phyloP scores from a whole-genome alignment of 768 basidiomycete genomes.

The Leccinum ochraceum region DNA sequence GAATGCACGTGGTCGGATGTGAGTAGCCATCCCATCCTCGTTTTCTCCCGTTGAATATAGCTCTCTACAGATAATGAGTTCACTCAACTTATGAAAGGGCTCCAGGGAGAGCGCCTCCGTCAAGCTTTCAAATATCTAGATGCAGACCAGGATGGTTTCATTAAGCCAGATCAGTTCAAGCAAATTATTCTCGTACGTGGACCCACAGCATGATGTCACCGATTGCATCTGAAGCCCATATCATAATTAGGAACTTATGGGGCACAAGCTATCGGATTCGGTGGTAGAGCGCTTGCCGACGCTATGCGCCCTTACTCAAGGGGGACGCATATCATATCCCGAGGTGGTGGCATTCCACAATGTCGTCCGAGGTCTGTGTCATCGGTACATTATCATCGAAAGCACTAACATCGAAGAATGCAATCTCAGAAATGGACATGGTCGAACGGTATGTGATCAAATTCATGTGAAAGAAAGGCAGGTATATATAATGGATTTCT shows the following conservation, averaged over 20 bases:
- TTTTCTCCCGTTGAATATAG: conserved; percentile 10
- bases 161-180: conserved; percentile 91
- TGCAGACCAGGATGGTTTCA: conserved; percentile 89
- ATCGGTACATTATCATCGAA: not conserved
- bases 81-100: conserved; percentile 97
- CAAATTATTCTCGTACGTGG: conserved; percentile 85
- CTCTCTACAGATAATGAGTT: conserved; percentile 80
- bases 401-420: conserved; percentile 8
- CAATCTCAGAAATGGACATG: conserved; percentile 83
- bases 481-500: conserved; percentile 4
- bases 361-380: conserved; percentile 75
- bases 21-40: conserved; percentile 31
- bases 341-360: conserved; percentile 98
- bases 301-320: conserved; percentile 84
- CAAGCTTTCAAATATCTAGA: conserved; percentile 96
- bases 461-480: not conserved
- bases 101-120: conserved; percentile 95
- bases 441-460: conserved; percentile 65
- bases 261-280: conserved; percentile 94
- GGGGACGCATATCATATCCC: conserved; percentile 91
- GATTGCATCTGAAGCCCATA: not conserved
- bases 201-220: not conserved
- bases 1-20: conserved; percentile 91
- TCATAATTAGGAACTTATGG: conserved; percentile 78
- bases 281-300: conserved; percentile 93